Evolutionary conservation across 768 basidiomycete genomes (phyloP).

Genomic region (Psilocybe cyanescens): DNA sequence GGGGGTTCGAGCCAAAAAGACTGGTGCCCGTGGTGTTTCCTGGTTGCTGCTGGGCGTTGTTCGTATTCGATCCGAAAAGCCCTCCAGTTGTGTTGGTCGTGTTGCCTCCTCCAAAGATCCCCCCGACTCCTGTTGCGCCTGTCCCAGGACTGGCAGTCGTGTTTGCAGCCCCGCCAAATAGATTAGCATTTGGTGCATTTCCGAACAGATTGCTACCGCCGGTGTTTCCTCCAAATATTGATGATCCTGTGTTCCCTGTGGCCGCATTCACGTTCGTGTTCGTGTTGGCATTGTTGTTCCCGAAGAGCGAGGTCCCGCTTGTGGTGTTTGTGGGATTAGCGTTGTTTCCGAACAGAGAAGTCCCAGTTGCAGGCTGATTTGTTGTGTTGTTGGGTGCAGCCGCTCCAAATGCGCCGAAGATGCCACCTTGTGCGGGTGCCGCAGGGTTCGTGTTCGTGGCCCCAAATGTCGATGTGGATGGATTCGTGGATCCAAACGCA

Average conservation of each 20-base stretch:
- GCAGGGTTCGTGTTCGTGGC: conserved; percentile 15
- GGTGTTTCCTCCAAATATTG: conserved; percentile 5
- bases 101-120: conserved; percentile 20
- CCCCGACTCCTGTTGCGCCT: conserved; percentile 14
- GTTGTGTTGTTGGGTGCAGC: conserved; percentile 2
- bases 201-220: conserved; percentile 4
- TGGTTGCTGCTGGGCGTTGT: conserved; percentile 18
- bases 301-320: conserved; percentile 8
- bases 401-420: background rate
- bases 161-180: background rate
- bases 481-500: conserved; percentile 23
- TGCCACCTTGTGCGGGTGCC: background rate
- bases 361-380: conserved; percentile 14
- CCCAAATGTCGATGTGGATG: conserved; percentile 15
- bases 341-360: conserved; percentile 9
- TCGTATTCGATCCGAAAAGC: conserved; percentile 12
- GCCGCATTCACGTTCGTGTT: background rate
- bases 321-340: background rate
- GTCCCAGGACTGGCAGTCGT: background rate
- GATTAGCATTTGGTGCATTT: background rate
- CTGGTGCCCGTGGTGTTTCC: conserved; percentile 19
- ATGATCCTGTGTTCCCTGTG: background rate
- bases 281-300: conserved; percentile 9
- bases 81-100: conserved; percentile 16
- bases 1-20: conserved; percentile 28